phyloP scores from a whole-genome alignment of 495 filamentous ascomycete genomes.

The Aspergillus heteromorphus region DNA sequence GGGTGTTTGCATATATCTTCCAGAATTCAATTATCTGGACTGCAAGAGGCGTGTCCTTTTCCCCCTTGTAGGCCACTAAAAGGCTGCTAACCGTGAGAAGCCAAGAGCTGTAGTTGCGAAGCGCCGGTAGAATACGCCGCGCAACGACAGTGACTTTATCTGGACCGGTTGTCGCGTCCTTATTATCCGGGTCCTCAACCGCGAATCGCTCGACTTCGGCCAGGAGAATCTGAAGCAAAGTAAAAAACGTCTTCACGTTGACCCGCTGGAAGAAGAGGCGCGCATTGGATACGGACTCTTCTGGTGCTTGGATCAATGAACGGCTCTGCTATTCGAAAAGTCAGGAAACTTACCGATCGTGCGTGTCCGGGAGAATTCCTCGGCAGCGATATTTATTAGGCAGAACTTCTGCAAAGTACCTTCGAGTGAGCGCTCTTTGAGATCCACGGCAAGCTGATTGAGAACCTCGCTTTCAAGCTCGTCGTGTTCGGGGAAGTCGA shows the following conservation, averaged over 20 bases:
- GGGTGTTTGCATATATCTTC: slow-evolving; percentile 63
- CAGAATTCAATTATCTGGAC: slow-evolving; percentile 62
- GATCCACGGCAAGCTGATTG: slow-evolving; percentile 63
- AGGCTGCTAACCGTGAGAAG: slow-evolving; percentile 48
- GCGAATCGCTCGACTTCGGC: slow-evolving; percentile 57
- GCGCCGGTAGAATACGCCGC: slow-evolving; percentile 60
- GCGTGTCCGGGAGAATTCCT: slow-evolving; percentile 60
- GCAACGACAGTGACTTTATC: slow-evolving; percentile 58
- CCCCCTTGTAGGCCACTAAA: slow-evolving; percentile 47
- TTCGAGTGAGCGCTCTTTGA: slow-evolving; percentile 64
- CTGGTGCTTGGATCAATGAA: slow-evolving; percentile 26
- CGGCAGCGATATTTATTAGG: slow-evolving; percentile 79
- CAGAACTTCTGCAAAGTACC: slow-evolving; percentile 71
- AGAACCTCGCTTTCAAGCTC: slow-evolving; percentile 85
- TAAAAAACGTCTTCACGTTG: slow-evolving; percentile 77
- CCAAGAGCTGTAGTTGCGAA: slow-evolving; percentile 74
- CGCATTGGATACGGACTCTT: slow-evolving; percentile 43
- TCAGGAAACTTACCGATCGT: slow-evolving; percentile 50
- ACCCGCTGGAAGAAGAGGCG: slow-evolving; percentile 71
- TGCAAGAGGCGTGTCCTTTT: slow-evolving; percentile 51
- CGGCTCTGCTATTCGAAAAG: background rate
- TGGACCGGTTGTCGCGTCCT: slow-evolving; percentile 31
- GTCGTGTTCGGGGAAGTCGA: slow-evolving; percentile 64
- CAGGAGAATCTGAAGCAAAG: slow-evolving; percentile 67
- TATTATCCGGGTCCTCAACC: slow-evolving; percentile 40